Conservation (phyloP, 257 asterid genomes). For the Gentiana dahurica region DNA sequence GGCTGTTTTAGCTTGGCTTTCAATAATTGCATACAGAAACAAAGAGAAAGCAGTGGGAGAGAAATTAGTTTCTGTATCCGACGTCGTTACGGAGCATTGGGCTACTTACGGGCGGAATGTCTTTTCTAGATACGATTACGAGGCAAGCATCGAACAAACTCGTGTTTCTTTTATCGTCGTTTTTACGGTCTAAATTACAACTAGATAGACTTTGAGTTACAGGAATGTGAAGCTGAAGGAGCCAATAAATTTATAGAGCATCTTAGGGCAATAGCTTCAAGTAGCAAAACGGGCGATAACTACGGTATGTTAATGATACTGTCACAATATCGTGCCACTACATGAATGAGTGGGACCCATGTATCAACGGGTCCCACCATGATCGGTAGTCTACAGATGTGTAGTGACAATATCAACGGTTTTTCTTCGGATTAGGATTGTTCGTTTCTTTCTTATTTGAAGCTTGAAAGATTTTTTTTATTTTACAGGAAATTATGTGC, state of each 20-base stretch:
- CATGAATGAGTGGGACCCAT: no score
- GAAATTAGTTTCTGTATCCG: conserved; percentile 70
- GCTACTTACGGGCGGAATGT: conserved; percentile 91
- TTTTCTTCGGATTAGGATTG: conserved; percentile 1
- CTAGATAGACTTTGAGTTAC: conserved; percentile 10
- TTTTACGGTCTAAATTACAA: background rate
- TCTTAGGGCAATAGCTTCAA: conserved; percentile 62
- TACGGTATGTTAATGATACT: conserved; percentile 37
- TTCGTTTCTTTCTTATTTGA: background rate
- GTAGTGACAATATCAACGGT: background rate
- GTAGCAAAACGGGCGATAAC: conserved; percentile 62
- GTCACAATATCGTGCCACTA: no score
- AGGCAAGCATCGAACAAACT: conserved; percentile 40
- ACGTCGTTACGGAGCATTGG: conserved; percentile 84
- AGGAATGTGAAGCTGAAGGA: conserved; percentile 92
- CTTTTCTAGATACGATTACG: conserved; percentile 95
- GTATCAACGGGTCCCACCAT: no score
- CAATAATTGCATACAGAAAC: conserved; percentile 76
- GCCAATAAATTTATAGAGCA: conserved; percentile 68
- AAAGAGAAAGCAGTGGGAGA: conserved; percentile 81
- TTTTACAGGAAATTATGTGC: conserved; percentile 61
- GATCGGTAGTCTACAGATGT: no score
- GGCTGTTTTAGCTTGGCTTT: conserved; percentile 98
- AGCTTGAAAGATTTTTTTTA: conserved; percentile 13
- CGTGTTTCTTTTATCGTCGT: conserved; percentile 7